Conservation (phyloP, 208 protist genomes). For the Trichomonas tenax region DNA sequence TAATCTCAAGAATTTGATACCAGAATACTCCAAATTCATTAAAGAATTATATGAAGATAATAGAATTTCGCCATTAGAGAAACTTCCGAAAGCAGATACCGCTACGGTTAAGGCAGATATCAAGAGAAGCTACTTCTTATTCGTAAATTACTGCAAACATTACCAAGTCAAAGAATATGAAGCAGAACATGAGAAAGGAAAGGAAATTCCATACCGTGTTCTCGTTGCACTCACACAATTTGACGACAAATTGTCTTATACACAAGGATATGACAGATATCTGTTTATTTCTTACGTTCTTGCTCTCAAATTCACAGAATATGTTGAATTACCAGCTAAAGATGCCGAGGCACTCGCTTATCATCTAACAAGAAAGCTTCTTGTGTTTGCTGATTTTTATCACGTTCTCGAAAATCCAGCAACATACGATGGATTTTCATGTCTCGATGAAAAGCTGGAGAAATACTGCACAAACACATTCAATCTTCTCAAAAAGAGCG, state of each 20-base stretch:
- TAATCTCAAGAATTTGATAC: not conserved
- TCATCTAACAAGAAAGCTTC: not conserved
- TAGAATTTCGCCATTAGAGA: not conserved
- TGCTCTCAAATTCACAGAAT: not conserved
- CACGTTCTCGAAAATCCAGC: not conserved
- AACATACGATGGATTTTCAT: not conserved
- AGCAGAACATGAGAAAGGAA: not conserved
- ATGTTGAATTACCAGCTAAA: not conserved
- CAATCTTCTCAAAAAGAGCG: not conserved
- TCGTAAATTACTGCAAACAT: not conserved
- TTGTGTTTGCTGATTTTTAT: not conserved
- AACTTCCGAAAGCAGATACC: not conserved
- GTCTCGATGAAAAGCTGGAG: not conserved
- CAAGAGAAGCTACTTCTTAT: not conserved
- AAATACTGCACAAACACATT: not conserved
- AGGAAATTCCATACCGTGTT: not conserved
- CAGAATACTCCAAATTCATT: not conserved
- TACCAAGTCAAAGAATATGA: not conserved
- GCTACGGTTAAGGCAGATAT: not conserved
- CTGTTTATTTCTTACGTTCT: not conserved
- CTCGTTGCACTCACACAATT: not conserved
- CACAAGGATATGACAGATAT: not conserved
- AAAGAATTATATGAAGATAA: not conserved
- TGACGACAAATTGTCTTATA: not conserved
- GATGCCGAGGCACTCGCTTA: not conserved